A percentile compares a stretch with the other conserved stretches of the same genome.
Conservation (phyloP, 2,329 filamentous ascomycete genomes). For the Penicillium glabrum region DNA sequence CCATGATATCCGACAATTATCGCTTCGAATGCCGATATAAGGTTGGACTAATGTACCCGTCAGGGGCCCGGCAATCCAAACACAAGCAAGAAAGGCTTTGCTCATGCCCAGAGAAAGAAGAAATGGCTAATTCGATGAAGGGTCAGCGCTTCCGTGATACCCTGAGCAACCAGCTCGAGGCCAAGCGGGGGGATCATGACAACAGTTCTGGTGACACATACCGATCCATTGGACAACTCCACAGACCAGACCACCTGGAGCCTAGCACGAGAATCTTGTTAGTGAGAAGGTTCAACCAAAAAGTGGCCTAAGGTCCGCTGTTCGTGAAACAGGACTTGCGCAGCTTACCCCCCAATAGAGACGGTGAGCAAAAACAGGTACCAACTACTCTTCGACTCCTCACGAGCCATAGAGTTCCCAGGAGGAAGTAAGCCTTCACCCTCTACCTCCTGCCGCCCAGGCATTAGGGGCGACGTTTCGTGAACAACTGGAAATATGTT, state of each 20-base stretch:
- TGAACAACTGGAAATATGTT: constrained; percentile 6
- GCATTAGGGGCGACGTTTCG: constrained; percentile 33
- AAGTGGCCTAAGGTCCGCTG: background rate
- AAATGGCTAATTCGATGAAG: constrained; percentile 54
- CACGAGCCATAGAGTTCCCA: constrained; percentile 18
- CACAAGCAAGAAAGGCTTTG: constrained; percentile 78
- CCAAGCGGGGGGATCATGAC: background rate
- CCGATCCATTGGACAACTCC: constrained; percentile 87
- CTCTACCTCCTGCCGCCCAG: background rate
- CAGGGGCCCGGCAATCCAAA: constrained; percentile 81
- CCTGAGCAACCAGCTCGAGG: background rate
- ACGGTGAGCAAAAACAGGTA: constrained; percentile 85
- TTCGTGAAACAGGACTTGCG: background rate
- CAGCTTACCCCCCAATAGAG: constrained; percentile 68
- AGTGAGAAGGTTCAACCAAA: background rate
- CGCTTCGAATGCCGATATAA: constrained; percentile 78
- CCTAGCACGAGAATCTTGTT: constrained; percentile 37
- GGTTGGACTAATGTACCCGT: constrained; percentile 78
- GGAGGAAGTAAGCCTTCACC: background rate
- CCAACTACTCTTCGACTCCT: constrained; percentile 74
- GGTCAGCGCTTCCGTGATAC: background rate
- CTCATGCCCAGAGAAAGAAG: constrained; percentile 76
- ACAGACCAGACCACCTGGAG: constrained; percentile 96
- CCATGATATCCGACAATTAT: constrained; percentile 72
- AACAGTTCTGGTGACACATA: constrained; percentile 35